A percentile compares a stretch with the other conserved stretches of the same genome.
Evolutionary conservation across 768 basidiomycete genomes (phyloP).

Genomic region (Sarcodon sp.): DNA sequence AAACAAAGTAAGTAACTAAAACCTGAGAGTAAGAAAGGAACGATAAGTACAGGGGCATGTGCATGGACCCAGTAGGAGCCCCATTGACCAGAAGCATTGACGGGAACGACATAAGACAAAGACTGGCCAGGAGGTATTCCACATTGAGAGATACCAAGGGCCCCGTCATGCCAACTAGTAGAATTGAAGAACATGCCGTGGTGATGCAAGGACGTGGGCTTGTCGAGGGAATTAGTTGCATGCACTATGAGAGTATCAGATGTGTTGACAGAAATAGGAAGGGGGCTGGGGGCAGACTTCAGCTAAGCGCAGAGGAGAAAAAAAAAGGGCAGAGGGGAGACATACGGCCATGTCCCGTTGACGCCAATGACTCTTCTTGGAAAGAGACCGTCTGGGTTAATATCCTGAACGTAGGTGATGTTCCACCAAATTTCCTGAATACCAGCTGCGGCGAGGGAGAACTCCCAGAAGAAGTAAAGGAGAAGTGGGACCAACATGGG

Average conservation of each 20-base stretch:
- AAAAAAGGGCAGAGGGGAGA: constrained; percentile 5
- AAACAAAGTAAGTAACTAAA: neutral
- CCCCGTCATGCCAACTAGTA: constrained; percentile 84
- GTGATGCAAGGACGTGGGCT: constrained; percentile 68
- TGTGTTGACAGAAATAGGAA: constrained; percentile 60
- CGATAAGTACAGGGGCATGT: constrained; percentile 35
- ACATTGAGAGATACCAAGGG: constrained; percentile 72
- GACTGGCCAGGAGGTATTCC: constrained; percentile 66
- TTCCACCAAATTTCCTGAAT: constrained; percentile 83
- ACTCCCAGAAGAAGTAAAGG: constrained; percentile 16
- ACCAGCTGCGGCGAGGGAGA: constrained; percentile 39
- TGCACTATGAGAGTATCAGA: constrained; percentile 71
- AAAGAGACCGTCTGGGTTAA: constrained; percentile 71
- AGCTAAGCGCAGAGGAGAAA: neutral
- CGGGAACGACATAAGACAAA: constrained; percentile 65
- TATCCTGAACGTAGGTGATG: constrained; percentile 68
- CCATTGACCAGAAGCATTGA: constrained; percentile 54
- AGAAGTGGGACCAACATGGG: neutral
- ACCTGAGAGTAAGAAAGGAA: too few relatives aligned
- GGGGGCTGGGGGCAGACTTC: constrained; percentile 39
- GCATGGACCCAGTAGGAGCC: constrained; percentile 80
- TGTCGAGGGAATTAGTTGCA: constrained; percentile 54
- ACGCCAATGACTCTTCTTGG: constrained; percentile 74
- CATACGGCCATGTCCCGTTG: constrained; percentile 91
- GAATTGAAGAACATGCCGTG: constrained; percentile 95